Conservation (phyloP, 768 basidiomycete species). For the Serpula lacrymans region DNA sequence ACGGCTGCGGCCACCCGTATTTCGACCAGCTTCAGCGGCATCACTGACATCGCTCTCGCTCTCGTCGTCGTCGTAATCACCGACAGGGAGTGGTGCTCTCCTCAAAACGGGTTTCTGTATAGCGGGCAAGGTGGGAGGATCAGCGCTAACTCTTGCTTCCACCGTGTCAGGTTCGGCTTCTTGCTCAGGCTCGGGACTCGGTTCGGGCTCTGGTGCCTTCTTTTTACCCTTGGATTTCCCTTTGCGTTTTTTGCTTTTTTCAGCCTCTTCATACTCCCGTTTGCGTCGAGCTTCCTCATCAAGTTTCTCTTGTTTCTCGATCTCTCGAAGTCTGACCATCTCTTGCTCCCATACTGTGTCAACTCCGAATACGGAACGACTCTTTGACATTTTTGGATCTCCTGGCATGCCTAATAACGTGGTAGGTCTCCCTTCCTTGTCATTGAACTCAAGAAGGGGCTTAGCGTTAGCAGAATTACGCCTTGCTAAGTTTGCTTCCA, state of each 20-base stretch:
- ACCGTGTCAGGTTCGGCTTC: constrained; percentile 30
- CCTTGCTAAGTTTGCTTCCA: constrained; percentile 43
- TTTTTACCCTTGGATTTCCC: constrained; percentile 46
- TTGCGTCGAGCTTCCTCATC: constrained; percentile 52
- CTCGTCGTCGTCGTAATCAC: constrained; percentile 44
- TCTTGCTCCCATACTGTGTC: constrained; percentile 94
- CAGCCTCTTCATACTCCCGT: constrained; percentile 44
- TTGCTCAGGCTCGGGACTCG: constrained; percentile 36
- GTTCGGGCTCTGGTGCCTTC: constrained; percentile 28
- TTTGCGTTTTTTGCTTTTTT: constrained; percentile 38
- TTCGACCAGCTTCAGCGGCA: constrained; percentile 9
- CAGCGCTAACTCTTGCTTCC: constrained; percentile 14
- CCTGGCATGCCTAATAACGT: constrained; percentile 28
- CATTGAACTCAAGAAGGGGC: constrained; percentile 66
- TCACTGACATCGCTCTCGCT: constrained; percentile 51
- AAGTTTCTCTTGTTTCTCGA: constrained; percentile 64
- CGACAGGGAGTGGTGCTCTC: constrained; percentile 26
- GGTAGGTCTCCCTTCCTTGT: constrained; percentile 37
- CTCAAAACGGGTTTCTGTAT: constrained; percentile 32
- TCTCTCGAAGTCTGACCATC: constrained; percentile 72
- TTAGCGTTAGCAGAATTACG: constrained; percentile 52
- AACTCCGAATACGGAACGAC: constrained; percentile 87
- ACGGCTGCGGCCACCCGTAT: constrained; percentile 11
- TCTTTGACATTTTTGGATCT: constrained; percentile 34
- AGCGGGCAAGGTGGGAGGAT: constrained; percentile 29